A percentile compares a stretch with the other conserved stretches of the same genome.
These are phyloP conservation scores for Trichosporon coremiiforme DNA, from an alignment of 1,284 basidiomycete genomes.

Conservation along the genomic window DNA sequence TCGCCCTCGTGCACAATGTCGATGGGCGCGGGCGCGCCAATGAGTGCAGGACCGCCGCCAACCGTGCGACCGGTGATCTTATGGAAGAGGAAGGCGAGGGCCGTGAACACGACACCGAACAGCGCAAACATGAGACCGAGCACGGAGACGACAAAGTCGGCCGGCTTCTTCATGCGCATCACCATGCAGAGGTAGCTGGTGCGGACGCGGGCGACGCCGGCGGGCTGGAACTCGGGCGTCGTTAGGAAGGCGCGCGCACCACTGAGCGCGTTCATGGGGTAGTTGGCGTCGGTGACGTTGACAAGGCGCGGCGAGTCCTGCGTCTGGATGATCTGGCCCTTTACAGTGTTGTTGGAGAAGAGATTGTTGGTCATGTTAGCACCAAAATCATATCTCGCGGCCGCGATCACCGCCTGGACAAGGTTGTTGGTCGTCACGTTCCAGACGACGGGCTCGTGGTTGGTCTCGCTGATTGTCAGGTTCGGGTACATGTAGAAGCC, in stretches of 20 bases:
- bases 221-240: slow-evolving; percentile 15
- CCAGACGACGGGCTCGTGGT: slow-evolving; percentile 22
- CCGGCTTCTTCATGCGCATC: slow-evolving; percentile 29
- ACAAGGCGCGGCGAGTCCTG: slow-evolving; percentile 21
- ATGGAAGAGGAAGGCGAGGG: slow-evolving; percentile 23
- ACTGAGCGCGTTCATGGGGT: slow-evolving; percentile 22
- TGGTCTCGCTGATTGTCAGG: slow-evolving; percentile 21
- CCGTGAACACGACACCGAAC: slow-evolving; percentile 30
- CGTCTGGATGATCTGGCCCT: slow-evolving; percentile 15
- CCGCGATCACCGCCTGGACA: slow-evolving; percentile 29
- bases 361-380: slow-evolving; percentile 34
- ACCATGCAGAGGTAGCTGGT: slow-evolving; percentile 31
- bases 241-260: slow-evolving; percentile 27
- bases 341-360: slow-evolving; percentile 24
- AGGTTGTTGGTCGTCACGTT: slow-evolving; percentile 29
- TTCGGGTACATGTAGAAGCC: slow-evolving; percentile 32
- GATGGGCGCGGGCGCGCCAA: slow-evolving; percentile 12
- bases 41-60: slow-evolving; percentile 19
- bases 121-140: slow-evolving; percentile 30
- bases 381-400: slow-evolving; percentile 33
- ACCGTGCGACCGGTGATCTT: slow-evolving; percentile 26
- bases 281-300: slow-evolving; percentile 23
- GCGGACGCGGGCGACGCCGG: slow-evolving; percentile 27
- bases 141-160: slow-evolving; percentile 28
- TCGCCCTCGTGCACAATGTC: slow-evolving; percentile 12